Percentiles rank a stretch among this genome's conserved stretches.
phyloP scores from a whole-genome alignment of 148 eudicot genomes.

The Vaccinium vitisidaea region DNA sequence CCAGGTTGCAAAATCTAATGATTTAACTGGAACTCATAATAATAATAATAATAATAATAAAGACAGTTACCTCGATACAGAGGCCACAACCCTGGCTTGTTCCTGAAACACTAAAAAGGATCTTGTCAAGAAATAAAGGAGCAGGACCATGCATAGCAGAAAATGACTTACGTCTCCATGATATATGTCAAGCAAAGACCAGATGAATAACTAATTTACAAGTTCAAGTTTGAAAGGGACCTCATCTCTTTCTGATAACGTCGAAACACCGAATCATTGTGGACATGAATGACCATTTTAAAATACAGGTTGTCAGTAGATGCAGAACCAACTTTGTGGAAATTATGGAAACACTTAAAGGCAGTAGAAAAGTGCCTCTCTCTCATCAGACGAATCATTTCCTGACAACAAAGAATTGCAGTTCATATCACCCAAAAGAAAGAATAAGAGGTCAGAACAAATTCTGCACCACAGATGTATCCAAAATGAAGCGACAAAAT shows the following conservation, averaged over 20 bases:
- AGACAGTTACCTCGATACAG: slow-evolving; percentile 73
- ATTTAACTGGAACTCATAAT: neutral
- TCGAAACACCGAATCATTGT: slow-evolving; percentile 71
- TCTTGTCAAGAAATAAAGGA: slow-evolving; percentile 15
- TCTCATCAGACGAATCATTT: slow-evolving; percentile 81
- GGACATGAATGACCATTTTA: slow-evolving; percentile 94
- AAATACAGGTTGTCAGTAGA: slow-evolving; percentile 56
- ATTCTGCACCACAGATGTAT: neutral
- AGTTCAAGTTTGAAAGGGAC: slow-evolving; percentile 28
- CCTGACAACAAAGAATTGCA: slow-evolving; percentile 42
- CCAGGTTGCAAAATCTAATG: neutral
- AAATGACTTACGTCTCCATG: neutral
- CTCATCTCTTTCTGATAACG: slow-evolving; percentile 97
- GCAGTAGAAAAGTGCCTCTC: slow-evolving; percentile 74
- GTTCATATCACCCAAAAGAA: neutral
- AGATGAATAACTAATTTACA: neutral
- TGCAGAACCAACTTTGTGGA: slow-evolving; percentile 53
- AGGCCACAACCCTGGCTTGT: slow-evolving; percentile 86
- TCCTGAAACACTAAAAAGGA: slow-evolving; percentile 45
- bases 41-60: neutral
- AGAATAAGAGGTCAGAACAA: slow-evolving; percentile 2
- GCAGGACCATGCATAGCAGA: slow-evolving; percentile 9
- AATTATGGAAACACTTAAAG: slow-evolving; percentile 81
- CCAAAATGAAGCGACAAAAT: neutral
- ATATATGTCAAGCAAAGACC: neutral